Evolutionary conservation across 805 yeast species (phyloP).

Genomic region (Kluyveromyces siamensis): DNA sequence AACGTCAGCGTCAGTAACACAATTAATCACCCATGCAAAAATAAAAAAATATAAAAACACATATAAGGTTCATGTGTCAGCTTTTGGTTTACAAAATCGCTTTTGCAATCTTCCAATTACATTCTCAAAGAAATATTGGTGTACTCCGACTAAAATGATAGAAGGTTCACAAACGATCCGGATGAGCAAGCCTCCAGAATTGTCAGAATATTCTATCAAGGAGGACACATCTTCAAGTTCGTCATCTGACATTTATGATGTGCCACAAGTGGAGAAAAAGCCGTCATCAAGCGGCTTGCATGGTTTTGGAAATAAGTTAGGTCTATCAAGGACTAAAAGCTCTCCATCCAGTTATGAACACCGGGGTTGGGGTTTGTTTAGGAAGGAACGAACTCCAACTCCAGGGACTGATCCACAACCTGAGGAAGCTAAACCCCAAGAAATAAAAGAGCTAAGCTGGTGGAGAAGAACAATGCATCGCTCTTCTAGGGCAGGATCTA

Average conservation of each 20-base stretch:
- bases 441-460: neutral
- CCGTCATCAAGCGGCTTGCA: neutral
- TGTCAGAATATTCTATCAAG: constrained; percentile 1
- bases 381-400: constrained; percentile 1
- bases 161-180: constrained; percentile 1
- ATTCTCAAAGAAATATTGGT: neutral
- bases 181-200: constrained; percentile 1
- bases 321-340: neutral
- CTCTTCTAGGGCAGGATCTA: neutral
- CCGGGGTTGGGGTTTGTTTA: neutral
- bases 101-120: neutral
- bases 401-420: neutral
- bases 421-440: neutral
- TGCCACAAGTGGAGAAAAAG: neutral
- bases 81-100: neutral
- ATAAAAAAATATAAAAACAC: neutral
- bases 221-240: neutral
- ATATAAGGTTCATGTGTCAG: neutral
- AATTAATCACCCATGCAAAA: neutral
- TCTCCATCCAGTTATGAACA: neutral
- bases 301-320: neutral
- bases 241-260: neutral
- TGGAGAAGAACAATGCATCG: neutral
- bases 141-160: neutral
- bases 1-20: neutral